phyloP scores from a whole-genome alignment of 2,329 filamentous ascomycete genomes.

The Podosphaera aphanis region DNA sequence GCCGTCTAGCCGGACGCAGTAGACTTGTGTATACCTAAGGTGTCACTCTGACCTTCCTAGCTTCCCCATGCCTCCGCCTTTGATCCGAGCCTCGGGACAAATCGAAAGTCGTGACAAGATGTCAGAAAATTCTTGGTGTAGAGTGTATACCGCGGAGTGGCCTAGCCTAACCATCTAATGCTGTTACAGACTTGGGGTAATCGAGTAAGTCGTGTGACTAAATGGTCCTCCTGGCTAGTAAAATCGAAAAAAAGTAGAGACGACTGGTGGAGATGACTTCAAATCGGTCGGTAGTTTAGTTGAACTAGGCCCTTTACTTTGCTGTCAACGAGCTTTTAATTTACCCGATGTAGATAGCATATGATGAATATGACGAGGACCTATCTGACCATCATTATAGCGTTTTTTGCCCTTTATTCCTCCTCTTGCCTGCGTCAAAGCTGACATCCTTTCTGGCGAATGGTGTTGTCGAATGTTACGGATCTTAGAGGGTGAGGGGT shows the following conservation, averaged over 20 bases:
- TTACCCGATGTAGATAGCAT: background rate
- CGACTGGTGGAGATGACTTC: background rate
- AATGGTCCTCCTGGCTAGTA: background rate
- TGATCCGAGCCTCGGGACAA: background rate
- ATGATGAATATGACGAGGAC: background rate
- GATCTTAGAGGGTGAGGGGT: background rate
- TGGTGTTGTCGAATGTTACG: background rate
- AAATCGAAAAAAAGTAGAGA: no score
- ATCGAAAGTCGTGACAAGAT: background rate
- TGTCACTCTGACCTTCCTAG: conserved; percentile 1
- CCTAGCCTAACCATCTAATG: background rate
- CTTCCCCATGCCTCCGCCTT: background rate
- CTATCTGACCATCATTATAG: background rate
- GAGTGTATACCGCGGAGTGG: no score
- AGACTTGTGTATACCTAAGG: background rate
- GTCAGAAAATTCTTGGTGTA: background rate
- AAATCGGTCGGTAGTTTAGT: background rate
- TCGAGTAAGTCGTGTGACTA: background rate
- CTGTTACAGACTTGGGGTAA: background rate
- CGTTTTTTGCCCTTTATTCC: background rate
- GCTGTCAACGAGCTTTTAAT: background rate
- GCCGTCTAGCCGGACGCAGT: background rate
- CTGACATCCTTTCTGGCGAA: background rate
- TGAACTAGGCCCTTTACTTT: background rate
- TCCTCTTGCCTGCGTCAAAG: background rate